Evolutionary conservation across 495 filamentous ascomycete genomes (phyloP), one percentile per base, ranked within the genome.

Genomic region (Glonium stellatum): DNA sequence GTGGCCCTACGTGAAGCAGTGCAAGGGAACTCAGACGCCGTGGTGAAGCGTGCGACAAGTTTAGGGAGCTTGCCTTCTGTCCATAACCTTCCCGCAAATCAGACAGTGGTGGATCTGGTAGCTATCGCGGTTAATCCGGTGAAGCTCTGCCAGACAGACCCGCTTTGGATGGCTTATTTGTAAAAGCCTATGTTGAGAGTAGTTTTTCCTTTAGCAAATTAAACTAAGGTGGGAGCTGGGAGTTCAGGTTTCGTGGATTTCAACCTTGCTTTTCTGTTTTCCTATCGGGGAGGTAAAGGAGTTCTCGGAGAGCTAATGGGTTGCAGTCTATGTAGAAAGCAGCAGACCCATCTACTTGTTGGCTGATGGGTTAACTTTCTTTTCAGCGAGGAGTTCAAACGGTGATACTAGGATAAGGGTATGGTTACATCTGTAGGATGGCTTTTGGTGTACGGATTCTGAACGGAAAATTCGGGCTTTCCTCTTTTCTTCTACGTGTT

Each of bases 151-250:
- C 78, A 84, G 67, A 87, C 85, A 59, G 95, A 99, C 79, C 84
- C 92, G 63, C 79, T 97, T 64, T 99, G 93, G 90, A 97, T 97
- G 95, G 86, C 87, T 12, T 99, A 95, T 77, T 74, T 97, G 60
- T 98, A 81, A 58, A 51, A 18, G 39, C 12, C 18, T 11, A 18
- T 44, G 12, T 44, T 44, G 10, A 13, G 39, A 44, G 18, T 44
- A 44, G 18, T 44, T 13, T 15, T 44, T 44, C 4, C 10, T 18
- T 44, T 44, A n/a, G n/a, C 18, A 15, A 18, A 15, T 2, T 44
- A 44, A 4, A 4, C 3, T 44, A 4, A 44, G 2, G 10, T 44
- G 4, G 12, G 39, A 18, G 13, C 13, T 4, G 39, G 39, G 39
- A 44, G 39, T 6, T 6, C 27, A 31, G 27, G 27, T 6, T 31